phyloP scores from a whole-genome alignment of 2,329 filamentous ascomycete species.

The Botryosphaeria dothidea region DNA sequence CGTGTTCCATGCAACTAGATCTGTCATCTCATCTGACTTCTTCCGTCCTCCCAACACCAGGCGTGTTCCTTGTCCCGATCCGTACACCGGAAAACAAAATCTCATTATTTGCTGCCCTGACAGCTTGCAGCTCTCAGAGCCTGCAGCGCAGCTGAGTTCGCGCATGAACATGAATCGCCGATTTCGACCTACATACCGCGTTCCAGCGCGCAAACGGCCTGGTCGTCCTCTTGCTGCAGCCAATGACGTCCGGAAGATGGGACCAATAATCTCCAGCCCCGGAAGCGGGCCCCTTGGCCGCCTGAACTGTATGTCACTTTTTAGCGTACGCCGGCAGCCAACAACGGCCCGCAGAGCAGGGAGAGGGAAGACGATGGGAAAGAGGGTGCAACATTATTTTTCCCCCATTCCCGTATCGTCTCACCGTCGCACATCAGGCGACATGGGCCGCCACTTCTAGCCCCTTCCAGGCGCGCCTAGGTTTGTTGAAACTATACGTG shows the following conservation, averaged over 20 bases:
- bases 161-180: slow-evolving; percentile 3
- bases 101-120: background rate
- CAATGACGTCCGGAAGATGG: no score
- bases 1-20: background rate
- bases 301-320: no score
- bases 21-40: background rate
- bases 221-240: no score
- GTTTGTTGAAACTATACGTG: background rate
- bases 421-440: background rate
- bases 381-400: no score
- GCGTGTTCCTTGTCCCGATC: no score
- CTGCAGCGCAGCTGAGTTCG: background rate
- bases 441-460: background rate
- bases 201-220: no score
- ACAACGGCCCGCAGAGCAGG: no score
- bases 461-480: background rate
- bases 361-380: no score
- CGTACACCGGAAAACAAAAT: no score
- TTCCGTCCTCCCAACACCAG: background rate
- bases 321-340: no score
- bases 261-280: no score
- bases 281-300: no score
- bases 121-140: background rate
- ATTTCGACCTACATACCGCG: background rate
- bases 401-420: background rate